Conservation (phyloP, 1,139 yeast genomes). For the Candida buenavistaensis region DNA sequence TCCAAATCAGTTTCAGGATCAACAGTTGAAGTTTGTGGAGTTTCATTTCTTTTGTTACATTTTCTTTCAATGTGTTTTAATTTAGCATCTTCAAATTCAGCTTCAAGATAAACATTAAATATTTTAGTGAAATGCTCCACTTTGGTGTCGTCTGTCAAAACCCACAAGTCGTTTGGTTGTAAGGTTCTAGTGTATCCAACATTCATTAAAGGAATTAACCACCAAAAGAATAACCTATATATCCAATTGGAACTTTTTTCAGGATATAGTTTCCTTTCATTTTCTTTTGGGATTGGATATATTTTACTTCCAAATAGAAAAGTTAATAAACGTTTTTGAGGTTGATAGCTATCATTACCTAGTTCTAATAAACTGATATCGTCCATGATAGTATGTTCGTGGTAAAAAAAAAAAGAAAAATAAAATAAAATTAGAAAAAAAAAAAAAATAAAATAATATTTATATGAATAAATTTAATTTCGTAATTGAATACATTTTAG, state of each 20-base stretch:
- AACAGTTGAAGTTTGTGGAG: slow-evolving; percentile 20
- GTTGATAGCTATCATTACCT: slow-evolving; percentile 15
- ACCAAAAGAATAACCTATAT: slow-evolving; percentile 45
- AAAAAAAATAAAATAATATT: too few relatives aligned
- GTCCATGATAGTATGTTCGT: slow-evolving; percentile 9
- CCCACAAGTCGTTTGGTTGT: slow-evolving; percentile 61
- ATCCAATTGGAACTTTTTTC: slow-evolving; percentile 28
- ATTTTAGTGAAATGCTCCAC: slow-evolving; percentile 44
- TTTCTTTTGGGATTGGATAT: slow-evolving; percentile 49
- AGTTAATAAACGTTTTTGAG: slow-evolving; percentile 19
- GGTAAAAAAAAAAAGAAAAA: slow-evolving; percentile 1
- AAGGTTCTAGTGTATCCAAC: slow-evolving; percentile 71
- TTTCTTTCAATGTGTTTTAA: slow-evolving; percentile 22
- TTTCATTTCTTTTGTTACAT: slow-evolving; percentile 26
- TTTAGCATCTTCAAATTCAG: slow-evolving; percentile 31
- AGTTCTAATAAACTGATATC: slow-evolving; percentile 13
- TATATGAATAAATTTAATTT: too few relatives aligned
- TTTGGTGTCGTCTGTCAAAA: slow-evolving; percentile 50
- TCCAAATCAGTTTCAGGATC: slow-evolving; percentile 26
- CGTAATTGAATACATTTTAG: too few relatives aligned
- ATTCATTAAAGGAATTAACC: slow-evolving; percentile 59
- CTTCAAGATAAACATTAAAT: slow-evolving; percentile 33
- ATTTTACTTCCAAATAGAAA: slow-evolving; percentile 14
- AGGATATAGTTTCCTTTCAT: slow-evolving; percentile 50
- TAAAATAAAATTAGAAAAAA: background rate